Percentiles rank a stretch among this genome's conserved stretches.
phyloP scores from a whole-genome alignment of 108 stramenopile genomes.

The Schizochytrium sp. region DNA sequence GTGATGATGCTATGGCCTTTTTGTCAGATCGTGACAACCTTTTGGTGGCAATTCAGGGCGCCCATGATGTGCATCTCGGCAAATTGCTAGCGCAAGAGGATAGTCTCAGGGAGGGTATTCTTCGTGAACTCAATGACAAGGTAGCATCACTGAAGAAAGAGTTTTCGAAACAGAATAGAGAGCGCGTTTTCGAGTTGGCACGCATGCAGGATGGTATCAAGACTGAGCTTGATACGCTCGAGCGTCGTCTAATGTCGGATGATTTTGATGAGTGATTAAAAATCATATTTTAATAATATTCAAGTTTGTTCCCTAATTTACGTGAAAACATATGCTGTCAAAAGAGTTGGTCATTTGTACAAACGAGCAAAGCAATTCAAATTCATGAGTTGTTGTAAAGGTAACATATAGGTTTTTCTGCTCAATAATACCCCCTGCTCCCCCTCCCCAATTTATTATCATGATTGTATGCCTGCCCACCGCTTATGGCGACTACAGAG shows the following conservation, averaged over 20 bases:
- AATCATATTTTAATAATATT: not conserved
- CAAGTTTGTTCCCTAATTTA: not conserved
- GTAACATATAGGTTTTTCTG: too few relatives aligned
- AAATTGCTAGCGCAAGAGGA: constrained; percentile 67
- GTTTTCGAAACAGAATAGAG: constrained; percentile 59
- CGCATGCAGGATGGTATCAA: constrained; percentile 39
- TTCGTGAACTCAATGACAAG: constrained; percentile 34
- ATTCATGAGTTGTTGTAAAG: not conserved
- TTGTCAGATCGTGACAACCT: constrained; percentile 75
- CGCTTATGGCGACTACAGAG: too few relatives aligned
- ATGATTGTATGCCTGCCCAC: too few relatives aligned
- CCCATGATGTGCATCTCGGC: constrained; percentile 75
- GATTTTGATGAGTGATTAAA: constrained; percentile 56
- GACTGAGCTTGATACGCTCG: constrained; percentile 45
- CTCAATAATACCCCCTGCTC: too few relatives aligned
- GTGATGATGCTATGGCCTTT: constrained; percentile 71
- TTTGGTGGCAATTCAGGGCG: constrained; percentile 68
- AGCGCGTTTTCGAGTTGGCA: constrained; percentile 61
- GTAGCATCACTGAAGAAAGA: not conserved
- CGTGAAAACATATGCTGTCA: not conserved
- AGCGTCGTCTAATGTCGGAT: not conserved
- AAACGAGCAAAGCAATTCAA: not conserved
- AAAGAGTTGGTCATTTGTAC: not conserved
- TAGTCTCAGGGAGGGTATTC: not conserved
- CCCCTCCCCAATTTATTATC: too few relatives aligned